Evolutionary conservation across 495 filamentous ascomycete species (phyloP).

Genomic region (Penicillium roqueforti): DNA sequence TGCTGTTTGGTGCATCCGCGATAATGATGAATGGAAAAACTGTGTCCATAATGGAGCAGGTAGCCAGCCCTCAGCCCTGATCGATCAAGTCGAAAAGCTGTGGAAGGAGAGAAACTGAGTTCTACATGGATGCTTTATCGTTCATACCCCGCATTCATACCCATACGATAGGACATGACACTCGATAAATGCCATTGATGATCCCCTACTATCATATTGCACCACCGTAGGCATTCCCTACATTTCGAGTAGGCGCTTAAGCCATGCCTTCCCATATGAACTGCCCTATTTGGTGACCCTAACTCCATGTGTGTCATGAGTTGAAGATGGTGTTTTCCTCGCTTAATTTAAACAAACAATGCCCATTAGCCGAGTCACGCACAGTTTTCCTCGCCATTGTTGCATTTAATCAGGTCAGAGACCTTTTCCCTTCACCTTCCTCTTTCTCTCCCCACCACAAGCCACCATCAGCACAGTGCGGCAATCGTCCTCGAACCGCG

Average conservation of each 20-base stretch:
- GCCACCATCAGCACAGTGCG: neutral
- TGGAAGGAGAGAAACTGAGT: slow-evolving; percentile 33
- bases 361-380: too few relatives aligned
- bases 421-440: neutral
- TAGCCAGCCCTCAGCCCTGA: slow-evolving; percentile 62
- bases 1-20: slow-evolving; percentile 76
- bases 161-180: slow-evolving; percentile 1
- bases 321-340: too few relatives aligned
- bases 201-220: neutral
- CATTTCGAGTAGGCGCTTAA: neutral
- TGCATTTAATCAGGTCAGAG: neutral
- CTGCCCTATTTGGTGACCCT: too few relatives aligned
- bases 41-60: slow-evolving; percentile 59
- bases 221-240: too few relatives aligned
- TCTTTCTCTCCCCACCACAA: neutral
- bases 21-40: slow-evolving; percentile 74
- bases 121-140: neutral
- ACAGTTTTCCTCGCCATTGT: neutral
- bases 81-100: slow-evolving; percentile 61
- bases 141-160: slow-evolving; percentile 2
- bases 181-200: neutral
- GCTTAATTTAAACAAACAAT: neutral
- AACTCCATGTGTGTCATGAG: too few relatives aligned
- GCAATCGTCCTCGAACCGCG: neutral
- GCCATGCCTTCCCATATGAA: neutral